Evolutionary conservation across 305 asterid genomes (phyloP).

Genomic region (Plantago lanceolata): DNA sequence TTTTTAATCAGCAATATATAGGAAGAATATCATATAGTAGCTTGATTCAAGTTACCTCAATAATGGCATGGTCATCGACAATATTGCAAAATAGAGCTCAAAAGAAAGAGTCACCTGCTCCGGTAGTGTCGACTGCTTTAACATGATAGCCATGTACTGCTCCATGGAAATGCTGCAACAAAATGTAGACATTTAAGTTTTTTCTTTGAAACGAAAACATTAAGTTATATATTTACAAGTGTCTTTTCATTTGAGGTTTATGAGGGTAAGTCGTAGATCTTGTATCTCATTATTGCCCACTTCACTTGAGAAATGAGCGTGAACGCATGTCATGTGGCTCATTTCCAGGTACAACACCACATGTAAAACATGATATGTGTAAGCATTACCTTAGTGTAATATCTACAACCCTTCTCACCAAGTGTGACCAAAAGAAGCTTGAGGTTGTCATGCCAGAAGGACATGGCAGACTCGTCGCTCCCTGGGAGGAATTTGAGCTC

Average conservation of each 20-base stretch:
- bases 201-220: no score
- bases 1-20: no score
- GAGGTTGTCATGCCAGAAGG: constrained; percentile 77
- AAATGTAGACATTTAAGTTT: background rate
- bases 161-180: constrained; percentile 54
- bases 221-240: no score
- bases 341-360: background rate
- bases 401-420: constrained; percentile 81
- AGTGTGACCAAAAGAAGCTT: constrained; percentile 86
- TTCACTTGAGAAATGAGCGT: no score
- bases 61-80: constrained; percentile 59
- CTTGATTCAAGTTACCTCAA: constrained; percentile 38
- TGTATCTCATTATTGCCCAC: no score
- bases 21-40: no score
- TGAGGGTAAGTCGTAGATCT: no score
- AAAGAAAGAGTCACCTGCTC: constrained; percentile 92
- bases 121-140: constrained; percentile 85
- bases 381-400: constrained; percentile 63
- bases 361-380: background rate
- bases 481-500: constrained; percentile 89
- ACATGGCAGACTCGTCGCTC: constrained; percentile 58
- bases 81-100: constrained; percentile 79
- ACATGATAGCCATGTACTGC: constrained; percentile 52
- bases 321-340: no score
- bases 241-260: no score